Evolutionary conservation across 306 rosid genomes (phyloP).

Genomic region (Pterocarpus santalinus): DNA sequence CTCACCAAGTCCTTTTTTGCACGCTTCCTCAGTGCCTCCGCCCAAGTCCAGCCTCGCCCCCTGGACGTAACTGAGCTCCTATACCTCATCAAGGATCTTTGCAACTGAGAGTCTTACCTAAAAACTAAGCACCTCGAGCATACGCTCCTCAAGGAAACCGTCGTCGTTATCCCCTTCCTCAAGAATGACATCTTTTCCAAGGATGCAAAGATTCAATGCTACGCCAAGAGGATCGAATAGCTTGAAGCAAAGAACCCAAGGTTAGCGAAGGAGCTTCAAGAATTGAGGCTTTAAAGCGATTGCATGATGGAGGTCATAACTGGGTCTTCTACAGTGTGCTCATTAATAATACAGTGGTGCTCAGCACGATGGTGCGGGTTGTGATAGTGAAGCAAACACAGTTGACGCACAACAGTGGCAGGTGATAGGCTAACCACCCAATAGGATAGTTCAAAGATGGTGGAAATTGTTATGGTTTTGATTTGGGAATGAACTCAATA

Average conservation of each 20-base stretch:
- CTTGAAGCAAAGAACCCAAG: conserved; percentile 63
- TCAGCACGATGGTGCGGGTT: too few relatives aligned
- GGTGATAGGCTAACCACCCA: too few relatives aligned
- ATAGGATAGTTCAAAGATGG: too few relatives aligned
- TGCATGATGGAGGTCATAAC: too few relatives aligned
- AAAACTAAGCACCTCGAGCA: conserved; percentile 80
- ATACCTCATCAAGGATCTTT: conserved; percentile 79
- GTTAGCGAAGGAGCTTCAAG: conserved; percentile 50
- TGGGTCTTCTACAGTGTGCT: too few relatives aligned
- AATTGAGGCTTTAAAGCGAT: conserved; percentile 15
- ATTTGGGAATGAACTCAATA: too few relatives aligned
- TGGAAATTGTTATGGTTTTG: too few relatives aligned
- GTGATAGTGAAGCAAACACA: too few relatives aligned
- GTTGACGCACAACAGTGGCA: too few relatives aligned
- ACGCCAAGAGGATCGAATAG: conserved; percentile 37
- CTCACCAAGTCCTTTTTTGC: conserved; percentile 66
- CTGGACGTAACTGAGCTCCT: conserved; percentile 84
- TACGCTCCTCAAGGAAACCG: conserved; percentile 79
- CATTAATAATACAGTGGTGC: too few relatives aligned
- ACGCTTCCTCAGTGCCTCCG: conserved; percentile 75
- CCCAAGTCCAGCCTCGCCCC: conserved; percentile 90
- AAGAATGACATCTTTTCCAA: conserved; percentile 65
- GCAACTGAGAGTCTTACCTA: conserved; percentile 78
- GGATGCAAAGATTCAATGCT: conserved; percentile 51
- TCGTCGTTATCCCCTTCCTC: conserved; percentile 73